A percentile compares a stretch with the other conserved stretches of the same genome.
phyloP scores from a whole-genome alignment of 257 asterid genomes.

The Lithospermum erythrorhizon region DNA sequence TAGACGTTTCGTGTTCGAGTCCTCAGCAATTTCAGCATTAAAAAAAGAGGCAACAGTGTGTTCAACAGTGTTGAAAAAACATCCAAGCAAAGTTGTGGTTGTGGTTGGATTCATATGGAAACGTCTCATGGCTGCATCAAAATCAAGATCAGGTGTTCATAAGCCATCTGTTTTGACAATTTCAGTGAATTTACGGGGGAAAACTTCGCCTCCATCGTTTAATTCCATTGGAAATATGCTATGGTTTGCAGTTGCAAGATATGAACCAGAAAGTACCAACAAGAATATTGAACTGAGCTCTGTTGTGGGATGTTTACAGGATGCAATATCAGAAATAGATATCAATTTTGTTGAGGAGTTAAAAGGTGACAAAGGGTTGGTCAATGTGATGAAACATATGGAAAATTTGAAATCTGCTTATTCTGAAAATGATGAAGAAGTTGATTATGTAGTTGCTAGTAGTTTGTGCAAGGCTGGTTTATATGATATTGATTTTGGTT shows the following conservation, averaged over 20 bases:
- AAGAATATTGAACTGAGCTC: neutral
- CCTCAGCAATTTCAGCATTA: neutral
- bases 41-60: neutral
- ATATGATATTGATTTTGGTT: constrained; percentile 6
- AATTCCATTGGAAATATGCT: constrained; percentile 1
- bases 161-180: neutral
- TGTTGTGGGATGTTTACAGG: neutral
- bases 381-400: neutral
- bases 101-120: constrained; percentile 8
- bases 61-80: neutral
- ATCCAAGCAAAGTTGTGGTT: neutral
- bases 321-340: neutral
- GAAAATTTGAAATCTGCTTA: neutral
- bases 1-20: neutral
- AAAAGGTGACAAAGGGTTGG: neutral
- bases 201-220: neutral
- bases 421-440: neutral
- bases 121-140: neutral
- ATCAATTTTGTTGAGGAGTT: neutral
- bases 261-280: neutral
- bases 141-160: neutral
- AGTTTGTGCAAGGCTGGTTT: neutral
- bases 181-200: neutral
- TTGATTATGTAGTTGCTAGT: neutral
- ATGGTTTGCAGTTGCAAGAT: neutral